phyloP scores from a whole-genome alignment of 2,329 filamentous ascomycete genomes.

The Calonectria pauciramosa region DNA sequence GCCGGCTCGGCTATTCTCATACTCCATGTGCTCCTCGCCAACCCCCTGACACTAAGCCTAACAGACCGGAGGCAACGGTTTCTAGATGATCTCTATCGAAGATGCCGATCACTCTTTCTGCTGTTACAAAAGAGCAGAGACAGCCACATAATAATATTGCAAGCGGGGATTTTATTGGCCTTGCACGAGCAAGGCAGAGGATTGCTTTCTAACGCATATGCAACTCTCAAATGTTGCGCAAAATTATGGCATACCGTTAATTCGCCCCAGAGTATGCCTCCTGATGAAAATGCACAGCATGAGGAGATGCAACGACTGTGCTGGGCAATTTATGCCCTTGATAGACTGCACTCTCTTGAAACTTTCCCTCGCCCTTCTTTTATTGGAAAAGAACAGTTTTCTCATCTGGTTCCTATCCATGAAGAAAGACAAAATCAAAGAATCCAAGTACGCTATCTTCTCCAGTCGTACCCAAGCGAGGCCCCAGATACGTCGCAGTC shows the following conservation, averaged over 20 bases:
- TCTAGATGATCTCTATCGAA: not conserved
- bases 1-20: not conserved
- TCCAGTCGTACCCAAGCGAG: not conserved
- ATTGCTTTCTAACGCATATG: not conserved
- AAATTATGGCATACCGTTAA: not conserved
- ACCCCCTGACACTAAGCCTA: not conserved
- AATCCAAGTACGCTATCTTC: not conserved
- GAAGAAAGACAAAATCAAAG: not conserved
- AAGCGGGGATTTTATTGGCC: not conserved
- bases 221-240: not conserved
- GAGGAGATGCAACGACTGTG: not conserved
- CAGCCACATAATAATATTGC: not conserved
- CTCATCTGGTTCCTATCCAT: not conserved
- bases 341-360: not conserved
- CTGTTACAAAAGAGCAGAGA: not conserved
- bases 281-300: not conserved
- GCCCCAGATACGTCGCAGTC: not conserved
- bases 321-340: not conserved
- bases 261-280: no score
- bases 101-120: not conserved
- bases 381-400: not conserved
- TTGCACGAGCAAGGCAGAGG: not conserved
- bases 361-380: not conserved
- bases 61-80: not conserved
- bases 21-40: not conserved